Conservation (phyloP, 2,329 filamentous ascomycete species). For the Botrytis byssoidea region DNA sequence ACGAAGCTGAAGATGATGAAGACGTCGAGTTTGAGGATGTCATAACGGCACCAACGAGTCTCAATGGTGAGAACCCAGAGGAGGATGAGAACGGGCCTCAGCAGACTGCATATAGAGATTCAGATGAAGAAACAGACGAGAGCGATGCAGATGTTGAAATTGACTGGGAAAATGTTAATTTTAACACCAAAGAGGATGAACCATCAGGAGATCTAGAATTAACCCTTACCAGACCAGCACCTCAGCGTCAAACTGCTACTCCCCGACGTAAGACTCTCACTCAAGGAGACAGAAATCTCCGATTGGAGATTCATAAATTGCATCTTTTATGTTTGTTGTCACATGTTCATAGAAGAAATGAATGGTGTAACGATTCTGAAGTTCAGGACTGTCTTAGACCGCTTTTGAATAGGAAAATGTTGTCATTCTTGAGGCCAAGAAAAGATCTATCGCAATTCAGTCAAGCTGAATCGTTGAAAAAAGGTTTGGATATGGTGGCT, state of each 20-base stretch:
- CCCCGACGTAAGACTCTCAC: slow-evolving; percentile 49
- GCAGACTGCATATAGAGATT: slow-evolving; percentile 46
- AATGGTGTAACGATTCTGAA: slow-evolving; percentile 79
- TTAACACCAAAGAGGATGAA: slow-evolving; percentile 38
- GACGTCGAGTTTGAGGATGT: slow-evolving; percentile 39
- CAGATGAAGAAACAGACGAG: slow-evolving; percentile 53
- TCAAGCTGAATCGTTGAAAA: slow-evolving; percentile 72
- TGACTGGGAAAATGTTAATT: slow-evolving; percentile 62
- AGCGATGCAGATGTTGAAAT: slow-evolving; percentile 49
- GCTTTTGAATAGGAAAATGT: slow-evolving; percentile 64
- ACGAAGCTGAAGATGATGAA: slow-evolving; percentile 32
- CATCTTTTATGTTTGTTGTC: slow-evolving; percentile 81
- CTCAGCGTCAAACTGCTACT: slow-evolving; percentile 23
- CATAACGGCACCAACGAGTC: slow-evolving; percentile 17
- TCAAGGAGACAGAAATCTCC: slow-evolving; percentile 53
- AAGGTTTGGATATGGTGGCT: slow-evolving; percentile 69
- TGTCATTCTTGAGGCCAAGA: slow-evolving; percentile 67
- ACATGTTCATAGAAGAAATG: slow-evolving; percentile 74
- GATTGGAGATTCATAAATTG: slow-evolving; percentile 79
- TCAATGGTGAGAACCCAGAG: neutral
- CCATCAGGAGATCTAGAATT: slow-evolving; percentile 39
- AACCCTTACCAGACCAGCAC: slow-evolving; percentile 34
- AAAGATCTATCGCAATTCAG: slow-evolving; percentile 69
- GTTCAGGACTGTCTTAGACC: slow-evolving; percentile 66
- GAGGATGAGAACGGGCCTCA: slow-evolving; percentile 27